Evolutionary conservation across 176 grass and related monocot genomes (phyloP).

Genomic region (Rhynchospora breviuscula): DNA sequence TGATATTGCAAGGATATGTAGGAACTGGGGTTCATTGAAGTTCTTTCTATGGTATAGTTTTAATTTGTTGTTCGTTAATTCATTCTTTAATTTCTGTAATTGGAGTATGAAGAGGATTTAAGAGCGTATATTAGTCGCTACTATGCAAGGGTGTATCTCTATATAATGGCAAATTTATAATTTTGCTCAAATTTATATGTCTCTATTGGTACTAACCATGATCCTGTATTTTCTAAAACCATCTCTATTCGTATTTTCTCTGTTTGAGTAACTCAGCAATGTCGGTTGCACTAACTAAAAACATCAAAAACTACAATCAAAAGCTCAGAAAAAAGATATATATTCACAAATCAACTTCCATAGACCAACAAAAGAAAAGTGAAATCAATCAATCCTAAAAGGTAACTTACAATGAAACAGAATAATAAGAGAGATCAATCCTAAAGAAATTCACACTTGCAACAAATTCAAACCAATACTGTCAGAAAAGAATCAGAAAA

Average conservation of each 20-base stretch:
- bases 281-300: neutral
- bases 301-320: neutral
- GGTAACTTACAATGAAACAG: neutral
- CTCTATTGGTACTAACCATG: neutral
- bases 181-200: slow-evolving; percentile 9
- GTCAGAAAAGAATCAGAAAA: slow-evolving; percentile 12
- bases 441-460: slow-evolving; percentile 16
- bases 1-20: neutral
- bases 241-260: neutral
- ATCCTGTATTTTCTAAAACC: neutral
- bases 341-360: neutral
- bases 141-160: slow-evolving; percentile 13
- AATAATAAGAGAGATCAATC: neutral
- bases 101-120: neutral
- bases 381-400: slow-evolving; percentile 13
- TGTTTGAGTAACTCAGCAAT: neutral
- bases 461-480: neutral
- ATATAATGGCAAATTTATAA: slow-evolving; percentile 27
- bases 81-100: slow-evolving; percentile 9
- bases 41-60: neutral
- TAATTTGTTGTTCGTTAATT: slow-evolving; percentile 14
- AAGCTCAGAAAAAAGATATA: neutral
- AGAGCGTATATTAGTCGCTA: neutral
- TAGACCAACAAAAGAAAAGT: neutral
- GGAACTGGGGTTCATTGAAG: neutral